Evolutionary conservation across 1,139 yeast genomes (phyloP).

Genomic region (Yarrowia galli): DNA sequence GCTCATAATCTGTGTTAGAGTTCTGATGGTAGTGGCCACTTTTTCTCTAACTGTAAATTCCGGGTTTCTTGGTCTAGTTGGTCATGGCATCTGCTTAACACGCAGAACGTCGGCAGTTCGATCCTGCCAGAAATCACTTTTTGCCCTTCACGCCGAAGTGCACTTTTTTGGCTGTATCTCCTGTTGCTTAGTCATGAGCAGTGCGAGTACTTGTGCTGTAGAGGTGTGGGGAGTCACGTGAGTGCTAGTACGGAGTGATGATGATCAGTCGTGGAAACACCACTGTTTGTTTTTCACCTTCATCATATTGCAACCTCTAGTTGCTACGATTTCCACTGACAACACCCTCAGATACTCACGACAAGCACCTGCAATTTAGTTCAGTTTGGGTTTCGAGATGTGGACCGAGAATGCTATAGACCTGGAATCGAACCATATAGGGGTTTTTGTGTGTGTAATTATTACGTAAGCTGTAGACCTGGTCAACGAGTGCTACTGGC

Average conservation of each 20-base stretch:
- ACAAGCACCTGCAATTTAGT: neutral
- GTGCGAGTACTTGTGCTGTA: too few relatives aligned
- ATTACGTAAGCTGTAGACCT: neutral
- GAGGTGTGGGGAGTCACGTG: too few relatives aligned
- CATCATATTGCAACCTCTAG: too few relatives aligned
- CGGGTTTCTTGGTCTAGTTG: constrained; percentile 79
- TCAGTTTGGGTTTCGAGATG: constrained; percentile 14
- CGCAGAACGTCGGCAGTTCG: constrained; percentile 99
- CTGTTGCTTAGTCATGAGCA: neutral
- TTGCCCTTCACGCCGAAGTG: neutral
- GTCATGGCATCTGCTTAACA: constrained; percentile 99
- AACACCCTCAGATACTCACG: too few relatives aligned
- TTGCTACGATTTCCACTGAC: too few relatives aligned
- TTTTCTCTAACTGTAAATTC: neutral
- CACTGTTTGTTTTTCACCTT: too few relatives aligned
- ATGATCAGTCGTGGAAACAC: too few relatives aligned
- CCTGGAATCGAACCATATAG: neutral
- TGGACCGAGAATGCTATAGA: neutral
- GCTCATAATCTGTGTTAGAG: constrained; percentile 8
- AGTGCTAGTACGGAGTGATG: too few relatives aligned
- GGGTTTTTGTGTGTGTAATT: neutral
- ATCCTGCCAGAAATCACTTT: constrained; percentile 64
- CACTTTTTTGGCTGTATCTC: neutral
- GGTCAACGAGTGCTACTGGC: neutral
- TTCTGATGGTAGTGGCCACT: neutral